Evolutionary conservation across 108 stramenopile species (phyloP), one percentile per base, ranked within the genome.

Genomic region (Nitzschia palea): DNA sequence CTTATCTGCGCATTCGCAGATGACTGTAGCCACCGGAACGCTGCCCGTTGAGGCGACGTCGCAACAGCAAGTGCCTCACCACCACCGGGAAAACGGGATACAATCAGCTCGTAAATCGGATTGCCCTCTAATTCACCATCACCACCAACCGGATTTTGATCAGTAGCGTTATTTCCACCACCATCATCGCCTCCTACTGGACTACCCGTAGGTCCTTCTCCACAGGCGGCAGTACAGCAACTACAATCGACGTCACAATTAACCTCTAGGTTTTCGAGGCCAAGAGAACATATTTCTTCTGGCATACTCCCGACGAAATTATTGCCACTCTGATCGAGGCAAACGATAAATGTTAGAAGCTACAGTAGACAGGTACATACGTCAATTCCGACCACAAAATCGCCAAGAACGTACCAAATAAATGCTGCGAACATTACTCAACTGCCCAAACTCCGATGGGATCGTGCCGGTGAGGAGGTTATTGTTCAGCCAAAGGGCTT

Each of bases 11-110:
- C 27, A 29, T 61, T 59, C 15, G n/a, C 1, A 8, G 30, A 6
- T 1, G 57, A 61, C 1, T 17, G n/a, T 2, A 70, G 50, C 69
- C 69, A 70, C 33, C 53, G 33, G 22, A 61, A 52, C 4, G 69
- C 69, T 14, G 33, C 30, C 26, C 59, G 14, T 51, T 70, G 69
- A 17, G 69, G 67, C n/a, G 67, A 56, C 6, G 42, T n/a, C 8
- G 35, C 15, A 32, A 56, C 52, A 8, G 34, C 36, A 17, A 68
- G 32, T 1, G 55, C 32, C 8, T 20, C 51, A 20, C 10, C 35
- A 17, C 65, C 52, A 40, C 22, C 51, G 3, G 65, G 65, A 26
- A 30, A 65, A 1, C 31, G 10, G 0, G 32, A 25, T 36, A 65
- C 32, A 53, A 65, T 65, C 6, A 65, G 45, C 47, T 56, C 32